A percentile compares a stretch with the other conserved stretches of the same genome.
These are phyloP conservation scores for Myriosclerotinia duriaeana DNA, from an alignment of 2,329 filamentous ascomycete genomes.

Conservation along the genomic window DNA sequence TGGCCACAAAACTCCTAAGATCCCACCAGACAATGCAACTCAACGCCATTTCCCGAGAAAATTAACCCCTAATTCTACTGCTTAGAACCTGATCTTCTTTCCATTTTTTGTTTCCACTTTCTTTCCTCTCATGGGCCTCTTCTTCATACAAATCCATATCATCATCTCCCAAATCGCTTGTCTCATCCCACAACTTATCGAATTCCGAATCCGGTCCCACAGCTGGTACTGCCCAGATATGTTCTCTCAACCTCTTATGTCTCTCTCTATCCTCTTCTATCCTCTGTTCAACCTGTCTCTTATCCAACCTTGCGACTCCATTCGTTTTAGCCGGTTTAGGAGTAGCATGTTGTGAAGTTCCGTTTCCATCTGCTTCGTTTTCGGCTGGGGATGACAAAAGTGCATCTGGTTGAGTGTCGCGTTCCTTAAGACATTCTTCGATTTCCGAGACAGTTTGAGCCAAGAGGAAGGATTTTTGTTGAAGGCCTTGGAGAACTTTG, in stretches of 20 bases:
- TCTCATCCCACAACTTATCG: conserved; percentile 81
- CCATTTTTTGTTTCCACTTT: conserved; percentile 33
- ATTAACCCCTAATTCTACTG: background rate
- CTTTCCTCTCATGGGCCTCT: conserved; percentile 51
- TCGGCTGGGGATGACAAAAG: conserved; percentile 25
- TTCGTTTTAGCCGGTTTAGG: conserved; percentile 19
- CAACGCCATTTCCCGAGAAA: background rate
- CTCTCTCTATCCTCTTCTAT: conserved; percentile 96
- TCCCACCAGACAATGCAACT: background rate
- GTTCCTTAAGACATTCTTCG: conserved; percentile 77
- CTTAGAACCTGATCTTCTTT: conserved; percentile 32
- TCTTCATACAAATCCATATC: conserved; percentile 76
- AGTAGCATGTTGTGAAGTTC: conserved; percentile 25
- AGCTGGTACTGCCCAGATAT: conserved; percentile 82
- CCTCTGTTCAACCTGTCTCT: conserved; percentile 87
- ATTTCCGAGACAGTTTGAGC: conserved; percentile 74
- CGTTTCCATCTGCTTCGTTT: conserved; percentile 31
- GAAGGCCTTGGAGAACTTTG: conserved; percentile 69
- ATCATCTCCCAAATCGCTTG: conserved; percentile 82
- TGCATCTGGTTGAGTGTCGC: conserved; percentile 43
- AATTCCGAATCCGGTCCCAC: conserved; percentile 58
- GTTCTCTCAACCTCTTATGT: conserved; percentile 88
- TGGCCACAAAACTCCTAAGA: background rate
- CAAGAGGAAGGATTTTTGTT: conserved; percentile 70
- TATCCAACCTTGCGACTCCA: conserved; percentile 59